Base-by-base conservation (phyloP, 2,329 filamentous ascomycete species). In the Onygenales sp. region DNA sequence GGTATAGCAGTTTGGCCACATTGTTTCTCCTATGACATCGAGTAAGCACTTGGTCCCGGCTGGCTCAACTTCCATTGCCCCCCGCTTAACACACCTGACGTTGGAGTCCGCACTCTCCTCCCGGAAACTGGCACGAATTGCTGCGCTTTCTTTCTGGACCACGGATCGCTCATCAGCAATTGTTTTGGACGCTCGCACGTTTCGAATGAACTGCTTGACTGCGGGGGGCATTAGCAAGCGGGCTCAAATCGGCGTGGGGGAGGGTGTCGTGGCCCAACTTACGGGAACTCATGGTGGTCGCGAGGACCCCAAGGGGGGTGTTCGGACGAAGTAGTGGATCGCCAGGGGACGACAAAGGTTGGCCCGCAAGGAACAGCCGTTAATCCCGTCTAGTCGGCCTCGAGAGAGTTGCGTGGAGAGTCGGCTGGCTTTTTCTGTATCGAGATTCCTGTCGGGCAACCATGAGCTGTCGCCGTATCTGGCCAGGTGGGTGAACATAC, bases 141-240 rank as follows among this genome's bases (percentile, higher is more conserved):
- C 88, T 55, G 93, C 93, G 74, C 93, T 98, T 77, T 98, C 93
- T 74, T 98, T 98, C 67, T 97, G 93, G 59, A 98, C 94, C 53
- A 98, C 93, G 51, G 93, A 92, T 68, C 93, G 85, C 77, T 98
- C 93, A 74, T 98, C 93, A 70, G 94, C 94, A 68, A 98, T 96
- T 37, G 93, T 98, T 78, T 98, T 98, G 56, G 93, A 90, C 57
- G 93, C 92, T 70, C 93, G 89, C 69, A 98, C 93, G 75, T 96
- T 97, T 70, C 93, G 91, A 74, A 98, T 98, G 76, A 98, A 98
- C 76, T 97, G 93, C 77, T 98, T 98, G 71, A 98, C 93, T 97
- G 67, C 51, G 54, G 37, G 53, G 56, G 56, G 42, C 48, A 60
- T 68, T 60, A 69, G 65, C 59, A 65, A 45, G 13, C 31, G 17